Percentiles rank a stretch among this genome's conserved stretches.
Evolutionary conservation across 305 asterid genomes (phyloP).

Genomic region (Solanum chacoense): DNA sequence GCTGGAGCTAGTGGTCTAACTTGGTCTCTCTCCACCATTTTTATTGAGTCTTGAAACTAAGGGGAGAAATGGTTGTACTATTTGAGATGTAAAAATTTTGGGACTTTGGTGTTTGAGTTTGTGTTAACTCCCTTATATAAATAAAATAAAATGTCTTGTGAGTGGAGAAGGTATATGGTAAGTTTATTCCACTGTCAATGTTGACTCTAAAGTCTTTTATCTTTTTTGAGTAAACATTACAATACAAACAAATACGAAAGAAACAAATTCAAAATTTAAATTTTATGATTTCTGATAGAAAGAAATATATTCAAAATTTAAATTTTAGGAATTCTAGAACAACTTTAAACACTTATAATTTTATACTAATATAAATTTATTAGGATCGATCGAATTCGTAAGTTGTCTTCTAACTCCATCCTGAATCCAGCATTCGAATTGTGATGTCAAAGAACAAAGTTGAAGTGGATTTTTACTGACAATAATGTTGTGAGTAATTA

Average conservation of each 20-base stretch:
- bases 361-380: background rate
- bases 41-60: background rate
- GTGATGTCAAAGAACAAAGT: background rate
- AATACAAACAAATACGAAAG: background rate
- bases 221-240: background rate
- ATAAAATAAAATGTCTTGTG: background rate
- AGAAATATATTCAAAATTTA: background rate
- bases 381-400: background rate
- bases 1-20: conserved; percentile 57
- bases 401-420: background rate
- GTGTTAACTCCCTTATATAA: background rate
- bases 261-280: too few species aligned
- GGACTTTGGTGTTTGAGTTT: background rate
- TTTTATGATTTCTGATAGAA: too few species aligned
- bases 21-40: conserved; percentile 46
- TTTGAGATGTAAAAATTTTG: background rate
- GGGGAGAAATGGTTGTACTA: background rate
- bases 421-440: background rate
- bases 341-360: background rate
- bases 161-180: background rate
- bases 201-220: background rate
- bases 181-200: background rate
- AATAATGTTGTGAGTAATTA: background rate
- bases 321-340: background rate
- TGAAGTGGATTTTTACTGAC: background rate